Percentiles rank a stretch among this genome's conserved stretches.
Conservation (phyloP, 2,329 filamentous ascomycete species). For the Pseudocercospora vitis region DNA sequence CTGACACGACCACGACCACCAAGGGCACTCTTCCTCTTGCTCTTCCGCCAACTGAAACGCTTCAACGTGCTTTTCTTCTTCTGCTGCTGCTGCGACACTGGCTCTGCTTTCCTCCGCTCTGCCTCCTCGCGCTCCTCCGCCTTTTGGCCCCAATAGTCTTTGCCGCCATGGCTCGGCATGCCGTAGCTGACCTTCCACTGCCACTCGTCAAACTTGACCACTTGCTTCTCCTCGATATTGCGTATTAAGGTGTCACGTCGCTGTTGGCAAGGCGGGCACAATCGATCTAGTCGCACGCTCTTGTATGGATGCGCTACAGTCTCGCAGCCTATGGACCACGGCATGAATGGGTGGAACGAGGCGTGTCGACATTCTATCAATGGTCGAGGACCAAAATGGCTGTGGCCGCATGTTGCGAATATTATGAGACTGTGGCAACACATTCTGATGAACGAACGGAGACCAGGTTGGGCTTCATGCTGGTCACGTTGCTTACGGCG, state of each 20-base stretch:
- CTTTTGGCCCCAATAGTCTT: conserved; percentile 34
- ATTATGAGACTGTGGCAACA: conserved; percentile 47
- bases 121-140: conserved; percentile 29
- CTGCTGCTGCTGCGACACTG: conserved; percentile 9
- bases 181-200: conserved; percentile 46
- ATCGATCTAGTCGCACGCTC: conserved; percentile 35
- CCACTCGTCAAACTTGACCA: conserved; percentile 42
- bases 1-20: conserved; percentile 3
- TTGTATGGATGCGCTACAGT: conserved; percentile 41
- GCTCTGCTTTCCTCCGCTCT: conserved; percentile 20
- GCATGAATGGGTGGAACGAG: conserved; percentile 27
- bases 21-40: conserved; percentile 19
- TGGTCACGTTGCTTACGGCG: no score
- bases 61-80: conserved; percentile 16
- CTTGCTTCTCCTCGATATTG: conserved; percentile 31
- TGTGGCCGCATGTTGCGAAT: conserved; percentile 46
- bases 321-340: conserved; percentile 31
- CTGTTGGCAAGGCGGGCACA: conserved; percentile 38
- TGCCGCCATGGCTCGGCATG: conserved; percentile 29
- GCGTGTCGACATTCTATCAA: conserved; percentile 39
- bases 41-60: conserved; percentile 30
- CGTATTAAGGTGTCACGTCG: conserved; percentile 32
- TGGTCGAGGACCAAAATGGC: conserved; percentile 37
- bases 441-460: conserved; percentile 34
- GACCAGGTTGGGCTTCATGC: no score